These are phyloP conservation scores for Actinomortierella ambigua DNA, from an alignment of 371 early-diverging fungal species.

Conservation along the genomic window DNA sequence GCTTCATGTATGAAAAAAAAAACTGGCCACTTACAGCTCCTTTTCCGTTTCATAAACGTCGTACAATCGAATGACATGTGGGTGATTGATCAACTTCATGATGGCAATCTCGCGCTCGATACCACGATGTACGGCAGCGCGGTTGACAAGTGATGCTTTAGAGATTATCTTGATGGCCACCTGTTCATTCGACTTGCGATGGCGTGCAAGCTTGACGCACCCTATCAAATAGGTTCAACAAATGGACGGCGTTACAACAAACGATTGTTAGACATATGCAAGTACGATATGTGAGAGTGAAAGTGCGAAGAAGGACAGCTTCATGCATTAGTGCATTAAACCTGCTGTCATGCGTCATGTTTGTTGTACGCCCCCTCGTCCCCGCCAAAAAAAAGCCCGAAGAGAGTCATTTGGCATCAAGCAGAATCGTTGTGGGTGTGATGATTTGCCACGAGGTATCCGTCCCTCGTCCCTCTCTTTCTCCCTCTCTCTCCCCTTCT, in stretches of 20 bases:
- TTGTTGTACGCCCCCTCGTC: neutral
- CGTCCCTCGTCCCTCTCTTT: no score
- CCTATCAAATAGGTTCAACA: constrained; percentile 50
- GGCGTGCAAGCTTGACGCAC: constrained; percentile 79
- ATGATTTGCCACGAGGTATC: no score
- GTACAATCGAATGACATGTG: constrained; percentile 85
- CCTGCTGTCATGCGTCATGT: neutral
- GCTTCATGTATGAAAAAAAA: neutral
- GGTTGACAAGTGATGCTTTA: constrained; percentile 63
- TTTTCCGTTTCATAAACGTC: constrained; percentile 88
- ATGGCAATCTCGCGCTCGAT: constrained; percentile 94
- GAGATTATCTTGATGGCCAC: constrained; percentile 93
- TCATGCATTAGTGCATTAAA: neutral
- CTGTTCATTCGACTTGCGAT: constrained; percentile 73
- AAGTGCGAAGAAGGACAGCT: constrained; percentile 3
- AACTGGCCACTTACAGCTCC: constrained; percentile 65
- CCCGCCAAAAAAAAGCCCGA: neutral
- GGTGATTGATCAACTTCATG: constrained; percentile 92
- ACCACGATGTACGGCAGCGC: constrained; percentile 72
- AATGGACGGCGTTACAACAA: no score
- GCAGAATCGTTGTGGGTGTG: no score
- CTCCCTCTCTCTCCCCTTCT: no score
- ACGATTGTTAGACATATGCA: no score
- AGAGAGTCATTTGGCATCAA: no score
- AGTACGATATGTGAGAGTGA: no score